Base-by-base conservation (phyloP, 2,329 filamentous ascomycete species). In the Thielaviopsis euricoi region DNA sequence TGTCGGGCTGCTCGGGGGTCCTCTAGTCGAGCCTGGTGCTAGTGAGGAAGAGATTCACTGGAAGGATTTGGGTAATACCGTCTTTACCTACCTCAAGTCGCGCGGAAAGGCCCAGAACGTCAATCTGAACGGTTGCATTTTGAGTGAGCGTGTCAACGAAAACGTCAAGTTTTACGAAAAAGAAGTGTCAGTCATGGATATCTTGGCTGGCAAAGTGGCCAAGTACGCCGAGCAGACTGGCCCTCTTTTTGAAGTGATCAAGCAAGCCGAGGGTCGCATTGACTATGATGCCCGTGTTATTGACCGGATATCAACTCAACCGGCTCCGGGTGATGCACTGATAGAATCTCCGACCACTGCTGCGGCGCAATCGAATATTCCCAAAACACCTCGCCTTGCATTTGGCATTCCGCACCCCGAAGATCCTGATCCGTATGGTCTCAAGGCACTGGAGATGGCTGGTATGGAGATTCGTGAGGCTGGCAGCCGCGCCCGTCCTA, bases 391-490 rank as follows among this genome's bases (percentile, higher is more conserved):
- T 53, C 72, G 64, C 62, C 70, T 76, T 29, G 72, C 73, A 1
- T 95, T 96, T 71, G 90, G 90, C 1, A 75, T 95, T 17, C 89
- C 89, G 0, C 82, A 85, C 62, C 71, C 74, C 3, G 82, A 89
- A 57, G 91, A 97, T 64, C 89, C 90, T 0, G 91, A 97, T 67
- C 91, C 91, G 0, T 97, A 87, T 66, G 91, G 91, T 23, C 86
- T 96, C 25, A 79, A 90, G 62, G 90, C 91, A 7, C 73, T 97
- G n/a, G 89, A 95, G 67, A 85, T 89, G 73, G 87, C 89, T 61
- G 91, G 91, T 2, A 74, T 96, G 58, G 87, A 91, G 64, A 93
- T 97, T 63, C 81, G 87, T 56, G 90, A 96, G 71, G 90, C 90
- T n/a, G 89, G 89, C 37, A 80, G 82, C 54, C 66, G 65, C 6